Evolutionary conservation across 805 yeast genomes (phyloP), one percentile per base, ranked within the genome.

Genomic region (Kazachstania martiniae): DNA sequence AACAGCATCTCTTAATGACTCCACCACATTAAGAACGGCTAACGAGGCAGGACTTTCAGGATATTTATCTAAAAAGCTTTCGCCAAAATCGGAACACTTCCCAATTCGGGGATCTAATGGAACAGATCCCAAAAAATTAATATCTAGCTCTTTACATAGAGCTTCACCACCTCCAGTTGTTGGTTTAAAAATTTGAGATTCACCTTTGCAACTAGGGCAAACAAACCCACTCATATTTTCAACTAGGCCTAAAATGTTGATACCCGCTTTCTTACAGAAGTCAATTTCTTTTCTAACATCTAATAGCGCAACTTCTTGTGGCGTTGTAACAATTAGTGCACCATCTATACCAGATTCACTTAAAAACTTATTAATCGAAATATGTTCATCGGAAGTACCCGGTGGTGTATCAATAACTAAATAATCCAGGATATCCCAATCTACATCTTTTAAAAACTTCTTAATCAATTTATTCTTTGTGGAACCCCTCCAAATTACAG

Each of bases 221-320:
- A 91, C 97, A 61, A 91, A 91, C 3, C 98, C 99, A 7, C 95
- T 74, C 99, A 91, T 91, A 56, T 91, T 91, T 54, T 91, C 99
- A 13, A 91, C 96, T 10, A 91, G 58, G 0, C 99, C 99, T 27
- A 91, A 56, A 3, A 91, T 70, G 38, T 70, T 77, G 39, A 91
- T 86, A 2, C 76, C 77, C 2, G 97, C 97, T 56, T 91, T 91
- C 27, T 75, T 67, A 57, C 98, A 91, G 48, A 91, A 91, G 52
- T 89, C 94, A 14, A 91, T 83, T 51, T 91, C 98, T 57, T 91
- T 91, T 35, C 99, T 65, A 4, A 91, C 99, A 51, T 91, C 99
- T 28, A 91, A 60, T 25, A 91, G 61, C 0, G 98, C 94, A 14
- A 89, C 97, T 55, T 91, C 99, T 58, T 91, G 99, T 0, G 99